Base-by-base conservation (phyloP, 768 basidiomycete species). In the Saitozyma sp. region DNA sequence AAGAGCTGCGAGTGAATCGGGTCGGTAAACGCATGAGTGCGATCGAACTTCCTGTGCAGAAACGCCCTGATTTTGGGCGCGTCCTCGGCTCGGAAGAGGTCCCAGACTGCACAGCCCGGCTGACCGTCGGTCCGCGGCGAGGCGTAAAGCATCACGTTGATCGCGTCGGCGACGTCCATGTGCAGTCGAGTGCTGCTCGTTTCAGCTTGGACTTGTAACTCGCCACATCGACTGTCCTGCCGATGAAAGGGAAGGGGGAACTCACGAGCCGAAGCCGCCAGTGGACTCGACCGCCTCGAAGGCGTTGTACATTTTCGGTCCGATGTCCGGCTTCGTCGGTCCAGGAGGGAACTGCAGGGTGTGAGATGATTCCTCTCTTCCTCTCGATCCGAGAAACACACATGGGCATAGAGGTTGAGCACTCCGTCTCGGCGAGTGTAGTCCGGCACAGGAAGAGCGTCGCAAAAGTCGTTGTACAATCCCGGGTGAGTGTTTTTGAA, bases 261-360 rank as follows among this genome's bases (percentile, higher is more conserved):
- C 70, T 59, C 42, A 71, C 67, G 90, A 87, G 1, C 93, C 92
- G 69, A 89, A 88, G 73, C 86, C 89, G 4, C 88, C 88, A 39
- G 82, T 76, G 5, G 79, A 76, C 69, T 89, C 87, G 46, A 82
- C 84, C 4, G 88, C 89, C 54, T 79, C 78, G 81, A 91, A 87
- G 0, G 92, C 90, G 66, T 91, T 93, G 80, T 96, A 96, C 90
- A 94, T 82, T 81, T 95, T 96, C 1, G 93, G 93, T 3, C 92
- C 91, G 87, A 77, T 48, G 69, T 70, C 71, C 17, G 69, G 69
- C 57, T 65, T 54, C 17, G 67, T 74, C 13, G 58, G 40, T 56
- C 64, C 68, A 54, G 60, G 61, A 43, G 68, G 68, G 54, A 64
- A 74, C 51, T 67, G 37, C 8, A 54, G 29, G 29, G 29, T 29